A percentile compares a stretch with the other conserved stretches of the same genome.
Evolutionary conservation across 345 rosid genomes (phyloP).

Genomic region (Heritiera fomes): DNA sequence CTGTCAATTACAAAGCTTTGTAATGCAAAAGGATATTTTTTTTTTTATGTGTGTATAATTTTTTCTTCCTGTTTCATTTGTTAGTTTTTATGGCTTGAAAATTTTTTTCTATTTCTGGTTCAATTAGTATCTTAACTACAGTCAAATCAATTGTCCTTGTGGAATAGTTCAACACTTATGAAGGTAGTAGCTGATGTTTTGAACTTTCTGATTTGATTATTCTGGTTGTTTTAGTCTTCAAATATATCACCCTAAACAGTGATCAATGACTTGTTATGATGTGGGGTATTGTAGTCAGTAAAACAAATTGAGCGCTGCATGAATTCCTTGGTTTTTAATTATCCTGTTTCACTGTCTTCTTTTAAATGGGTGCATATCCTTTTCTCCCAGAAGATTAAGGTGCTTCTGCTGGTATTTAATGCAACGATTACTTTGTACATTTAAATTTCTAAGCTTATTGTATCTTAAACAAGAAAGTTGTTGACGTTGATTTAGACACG

Average conservation of each 20-base stretch:
- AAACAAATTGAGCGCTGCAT: not conserved
- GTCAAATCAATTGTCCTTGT: constrained; percentile 10
- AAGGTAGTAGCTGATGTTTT: not conserved
- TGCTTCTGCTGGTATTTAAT: not conserved
- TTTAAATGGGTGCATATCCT: not conserved
- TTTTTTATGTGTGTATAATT: not conserved
- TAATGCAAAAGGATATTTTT: not conserved
- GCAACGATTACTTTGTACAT: not conserved
- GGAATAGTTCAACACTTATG: not conserved
- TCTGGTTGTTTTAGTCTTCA: not conserved
- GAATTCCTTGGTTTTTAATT: not conserved
- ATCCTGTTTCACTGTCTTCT: not conserved
- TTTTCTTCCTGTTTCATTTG: not conserved
- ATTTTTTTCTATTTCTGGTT: not conserved
- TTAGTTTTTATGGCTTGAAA: not conserved
- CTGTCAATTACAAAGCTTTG: constrained; percentile 23
- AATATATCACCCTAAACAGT: not conserved
- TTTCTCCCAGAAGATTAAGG: constrained; percentile 5
- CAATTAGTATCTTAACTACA: not conserved
- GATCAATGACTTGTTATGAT: constrained; percentile 6
- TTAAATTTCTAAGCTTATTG: not conserved
- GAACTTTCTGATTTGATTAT: not conserved
- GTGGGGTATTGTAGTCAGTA: not conserved
- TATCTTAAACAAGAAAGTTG: not conserved
- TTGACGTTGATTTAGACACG: too few species aligned